Evolutionary conservation across 2,329 filamentous ascomycete species (phyloP), one percentile per base, ranked within the genome.

Genomic region (Phialophora tarda): DNA sequence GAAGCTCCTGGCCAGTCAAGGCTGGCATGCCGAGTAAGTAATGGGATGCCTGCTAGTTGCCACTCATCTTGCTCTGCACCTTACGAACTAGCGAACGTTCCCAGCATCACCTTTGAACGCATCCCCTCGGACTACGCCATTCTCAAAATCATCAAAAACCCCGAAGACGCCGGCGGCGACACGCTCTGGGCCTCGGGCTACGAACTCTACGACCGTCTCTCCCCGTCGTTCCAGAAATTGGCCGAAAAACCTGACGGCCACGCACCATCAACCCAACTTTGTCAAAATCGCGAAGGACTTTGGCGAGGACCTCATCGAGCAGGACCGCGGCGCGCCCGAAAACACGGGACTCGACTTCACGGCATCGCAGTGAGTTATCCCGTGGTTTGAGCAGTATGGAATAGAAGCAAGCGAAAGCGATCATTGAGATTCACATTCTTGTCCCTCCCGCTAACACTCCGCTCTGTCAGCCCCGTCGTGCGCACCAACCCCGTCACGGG

Each of bases 171-270:
- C 0, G 86, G 86, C 8, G 71, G 69, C 55, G 85, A 88, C 75
- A 89, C 88, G 0, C 82, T 90, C 5, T 90, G 87, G 87, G 88
- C 88, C 0, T 88, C 86, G 0, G 87, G 86, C 0, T 89, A 89
- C 72, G 87, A 90, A 71, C 75, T 88, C 10, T 90, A 89, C 72
- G 88, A 91, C 73, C 83, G 86, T 24, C 80, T 91, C 1, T 69
- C 65, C 8, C 64, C 79, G 1, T 78, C 83, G 0, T 84, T 85
- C 60, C 85, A 85, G 66, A 77, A 75, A 24, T 78, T 81, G 67
- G 75, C 79, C 8, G 75, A 80, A n/a, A n/a, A 70, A 75, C 1
- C 71, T 82, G 69, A 82, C 79, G 32, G 76, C 74, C 56, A 78
- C 74, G 4, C 76, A 75, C 50, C 69, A 73, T 8, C 73, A 77